Conservation (phyloP, 2,329 filamentous ascomycete genomes). For the Raffaelea arxii region DNA sequence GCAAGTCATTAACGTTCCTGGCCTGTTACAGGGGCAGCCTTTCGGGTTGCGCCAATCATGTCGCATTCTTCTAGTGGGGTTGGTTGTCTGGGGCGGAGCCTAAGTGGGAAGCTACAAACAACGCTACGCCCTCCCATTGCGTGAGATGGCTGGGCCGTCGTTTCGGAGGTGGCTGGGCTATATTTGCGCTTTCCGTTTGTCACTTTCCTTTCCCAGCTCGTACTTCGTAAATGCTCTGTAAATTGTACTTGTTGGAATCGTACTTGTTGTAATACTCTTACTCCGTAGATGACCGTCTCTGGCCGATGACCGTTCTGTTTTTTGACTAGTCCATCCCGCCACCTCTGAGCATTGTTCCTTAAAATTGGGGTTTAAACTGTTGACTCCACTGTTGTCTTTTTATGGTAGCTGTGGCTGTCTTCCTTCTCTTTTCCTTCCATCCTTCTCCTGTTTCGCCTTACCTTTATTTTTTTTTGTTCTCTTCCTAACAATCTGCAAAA, state of each 20-base stretch:
- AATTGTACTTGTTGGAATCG: constrained; percentile 1
- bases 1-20: too few species aligned
- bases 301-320: background rate
- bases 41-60: background rate
- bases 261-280: constrained; percentile 1
- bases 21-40: background rate
- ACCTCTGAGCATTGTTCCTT: constrained; percentile 5
- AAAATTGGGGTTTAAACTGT: constrained; percentile 4
- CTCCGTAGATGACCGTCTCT: background rate
- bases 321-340: background rate
- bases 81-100: background rate
- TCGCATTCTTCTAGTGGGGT: background rate
- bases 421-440: background rate
- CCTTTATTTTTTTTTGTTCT: background rate
- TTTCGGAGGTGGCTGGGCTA: background rate
- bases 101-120: background rate
- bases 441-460: background rate
- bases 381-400: background rate
- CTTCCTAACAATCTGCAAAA: background rate
- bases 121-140: background rate
- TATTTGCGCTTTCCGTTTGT: background rate
- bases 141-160: background rate
- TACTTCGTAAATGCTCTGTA: background rate
- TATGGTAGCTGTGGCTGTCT: constrained; percentile 1
- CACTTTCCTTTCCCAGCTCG: background rate